Base-by-base conservation (phyloP, 305 asterid genomes). In the Rubia tinctorum region DNA sequence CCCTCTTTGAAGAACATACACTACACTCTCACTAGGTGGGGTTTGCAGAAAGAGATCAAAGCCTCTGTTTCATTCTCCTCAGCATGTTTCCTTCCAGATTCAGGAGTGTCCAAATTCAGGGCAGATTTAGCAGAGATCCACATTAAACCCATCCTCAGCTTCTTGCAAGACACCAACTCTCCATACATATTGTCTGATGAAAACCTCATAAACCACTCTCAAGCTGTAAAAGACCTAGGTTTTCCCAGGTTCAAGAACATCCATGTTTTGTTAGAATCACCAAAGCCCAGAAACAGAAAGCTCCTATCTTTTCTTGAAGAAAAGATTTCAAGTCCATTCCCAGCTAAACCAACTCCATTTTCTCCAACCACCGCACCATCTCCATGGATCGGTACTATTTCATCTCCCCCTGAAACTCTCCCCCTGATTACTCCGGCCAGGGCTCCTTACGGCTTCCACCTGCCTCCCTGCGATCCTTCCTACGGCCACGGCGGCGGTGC, bases 11-110 rank as follows among this genome's bases (percentile, higher is more conserved):
- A 84, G 77, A 94, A 90, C 89, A 82, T 91, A 53, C 86, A 89
- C 82, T 77, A 88, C 39, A 84, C 97, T n/a, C 99, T 94, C 63
- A 89, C 90, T 58, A 86, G 98, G 76, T 94, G 99, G 98, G 99
- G 96, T 55, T 79, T 94, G 85, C 92, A 92, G 12, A 75, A 68
- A 61, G 85, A 88, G 66, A 88, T 94, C 71, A 90, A 88, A 79
- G 86, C 84, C 3, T 71, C 93, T 25, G 72, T 88, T 78, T 75
- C 90, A 13, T 77, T 94, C 47, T 84, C 96, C 45, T 76, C 87
- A 69, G 51, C 75, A 63, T 94, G 99, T 79, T 39, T 88, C 75
- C 77, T 82, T 69, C 68, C 18, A 47, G 53, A 47, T 47, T 47
- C 53, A n/a, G n/a, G n/a, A n/a, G n/a, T n/a, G n/a, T n/a, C n/a